Evolutionary conservation across 2,329 filamentous ascomycete species (phyloP).

Genomic region (Hypoxylon rubiginosum): DNA sequence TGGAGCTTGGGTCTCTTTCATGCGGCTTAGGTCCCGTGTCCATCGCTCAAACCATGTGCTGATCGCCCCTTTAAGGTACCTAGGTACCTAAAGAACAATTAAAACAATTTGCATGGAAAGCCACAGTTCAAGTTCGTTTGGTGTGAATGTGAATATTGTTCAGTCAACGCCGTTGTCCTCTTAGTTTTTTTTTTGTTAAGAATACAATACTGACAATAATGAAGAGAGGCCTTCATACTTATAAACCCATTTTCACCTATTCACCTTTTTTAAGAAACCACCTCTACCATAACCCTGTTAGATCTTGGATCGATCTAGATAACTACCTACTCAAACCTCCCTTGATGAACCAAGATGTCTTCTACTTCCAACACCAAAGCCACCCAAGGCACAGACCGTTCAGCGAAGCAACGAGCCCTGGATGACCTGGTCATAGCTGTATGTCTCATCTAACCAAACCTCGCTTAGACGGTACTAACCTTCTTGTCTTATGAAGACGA

Average conservation of each 20-base stretch:
- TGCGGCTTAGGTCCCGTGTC: constrained; percentile 26
- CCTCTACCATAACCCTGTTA: neutral
- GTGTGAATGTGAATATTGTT: neutral
- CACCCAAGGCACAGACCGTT: constrained; percentile 34
- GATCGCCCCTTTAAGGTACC: constrained; percentile 26
- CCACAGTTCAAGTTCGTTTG: neutral
- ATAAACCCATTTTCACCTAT: neutral
- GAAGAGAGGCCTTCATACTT: neutral
- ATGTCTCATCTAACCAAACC: constrained; percentile 46
- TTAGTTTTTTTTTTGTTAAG: neutral
- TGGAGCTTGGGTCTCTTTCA: constrained; percentile 26
- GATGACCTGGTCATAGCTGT: constrained; percentile 68
- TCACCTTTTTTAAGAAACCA: neutral
- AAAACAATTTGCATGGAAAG: too few relatives aligned
- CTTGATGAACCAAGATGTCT: constrained; percentile 38
- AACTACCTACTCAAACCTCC: neutral
- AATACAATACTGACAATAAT: neutral
- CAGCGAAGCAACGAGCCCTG: constrained; percentile 52
- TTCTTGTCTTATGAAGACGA: constrained; percentile 70
- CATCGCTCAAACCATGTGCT: constrained; percentile 22
- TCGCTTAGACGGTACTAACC: neutral
- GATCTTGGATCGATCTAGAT: neutral
- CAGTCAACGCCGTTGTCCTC: neutral
- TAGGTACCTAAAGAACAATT: neutral
- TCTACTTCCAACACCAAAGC: constrained; percentile 18